phyloP scores from a whole-genome alignment of 2,329 filamentous ascomycete genomes.

The Plectosphaerella plurivora region DNA sequence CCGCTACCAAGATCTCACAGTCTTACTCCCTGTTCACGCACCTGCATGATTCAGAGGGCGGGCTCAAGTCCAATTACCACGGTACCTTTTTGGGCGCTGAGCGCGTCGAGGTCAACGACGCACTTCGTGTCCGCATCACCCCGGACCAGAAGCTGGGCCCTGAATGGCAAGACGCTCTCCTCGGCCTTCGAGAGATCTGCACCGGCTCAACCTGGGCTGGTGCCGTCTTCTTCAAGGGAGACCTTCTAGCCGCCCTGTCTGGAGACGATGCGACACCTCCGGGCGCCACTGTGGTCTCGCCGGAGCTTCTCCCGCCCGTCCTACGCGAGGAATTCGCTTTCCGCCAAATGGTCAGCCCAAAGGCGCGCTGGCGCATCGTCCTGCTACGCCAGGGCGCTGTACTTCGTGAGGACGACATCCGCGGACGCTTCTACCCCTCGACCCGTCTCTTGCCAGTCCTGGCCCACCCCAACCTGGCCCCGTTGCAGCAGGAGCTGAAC shows the following conservation, averaged over 20 bases:
- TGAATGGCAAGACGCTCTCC: slow-evolving; percentile 27
- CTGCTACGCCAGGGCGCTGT: slow-evolving; percentile 40
- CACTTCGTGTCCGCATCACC: slow-evolving; percentile 39
- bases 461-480: slow-evolving; percentile 4
- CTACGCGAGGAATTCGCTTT: slow-evolving; percentile 34
- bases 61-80: slow-evolving; percentile 32
- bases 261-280: slow-evolving; percentile 13
- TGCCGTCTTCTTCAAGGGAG: slow-evolving; percentile 34
- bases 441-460: slow-evolving; percentile 47
- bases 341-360: slow-evolving; percentile 28
- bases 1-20: slow-evolving; percentile 41
- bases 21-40: slow-evolving; percentile 45
- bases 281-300: slow-evolving; percentile 21
- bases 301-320: slow-evolving; percentile 32
- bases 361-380: slow-evolving; percentile 29
- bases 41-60: slow-evolving; percentile 21
- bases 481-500: slow-evolving; percentile 32
- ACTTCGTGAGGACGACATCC: slow-evolving; percentile 41
- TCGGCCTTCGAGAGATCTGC: slow-evolving; percentile 36
- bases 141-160: slow-evolving; percentile 13
- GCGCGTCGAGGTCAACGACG: slow-evolving; percentile 41
- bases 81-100: slow-evolving; percentile 49
- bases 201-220: slow-evolving; percentile 28
- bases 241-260: slow-evolving; percentile 30
- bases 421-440: slow-evolving; percentile 57